phyloP scores from a whole-genome alignment of 1,284 basidiomycete species.

The Leccinum subrobustum region DNA sequence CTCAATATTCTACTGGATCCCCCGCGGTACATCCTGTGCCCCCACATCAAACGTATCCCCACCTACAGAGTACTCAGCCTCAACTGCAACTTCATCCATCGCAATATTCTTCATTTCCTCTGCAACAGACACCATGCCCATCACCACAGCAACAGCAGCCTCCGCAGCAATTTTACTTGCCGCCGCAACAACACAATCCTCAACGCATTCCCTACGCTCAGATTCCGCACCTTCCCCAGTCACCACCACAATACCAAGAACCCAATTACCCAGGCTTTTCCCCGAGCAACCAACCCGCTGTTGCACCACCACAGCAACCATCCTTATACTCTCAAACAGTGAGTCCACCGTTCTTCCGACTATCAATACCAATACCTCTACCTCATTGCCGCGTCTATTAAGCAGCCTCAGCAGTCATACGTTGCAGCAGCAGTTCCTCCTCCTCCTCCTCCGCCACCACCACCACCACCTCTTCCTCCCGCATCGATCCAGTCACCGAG shows the following conservation, averaged over 20 bases:
- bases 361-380: neutral
- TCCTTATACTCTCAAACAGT: slow-evolving; percentile 44
- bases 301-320: slow-evolving; percentile 8
- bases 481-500: slow-evolving; percentile 16
- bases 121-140: slow-evolving; percentile 10
- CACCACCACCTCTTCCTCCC: slow-evolving; percentile 14
- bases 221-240: slow-evolving; percentile 11
- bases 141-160: slow-evolving; percentile 9
- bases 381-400: slow-evolving; percentile 7
- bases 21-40: slow-evolving; percentile 13
- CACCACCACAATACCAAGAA: slow-evolving; percentile 22
- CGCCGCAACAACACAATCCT: slow-evolving; percentile 11
- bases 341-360: slow-evolving; percentile 19
- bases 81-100: slow-evolving; percentile 4
- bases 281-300: slow-evolving; percentile 3
- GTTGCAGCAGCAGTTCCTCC: neutral
- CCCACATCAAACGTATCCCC: slow-evolving; percentile 13
- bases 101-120: neutral
- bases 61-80: slow-evolving; percentile 6
- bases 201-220: slow-evolving; percentile 22
- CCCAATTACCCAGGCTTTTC: slow-evolving; percentile 1
- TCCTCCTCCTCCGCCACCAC: neutral
- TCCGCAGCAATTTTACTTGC: slow-evolving; percentile 13
- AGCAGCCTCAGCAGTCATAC: slow-evolving; percentile 16
- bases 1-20: slow-evolving; percentile 12